These are phyloP conservation scores for Brassica carinata DNA, from an alignment of 345 rosid species.

Conservation along the genomic window DNA sequence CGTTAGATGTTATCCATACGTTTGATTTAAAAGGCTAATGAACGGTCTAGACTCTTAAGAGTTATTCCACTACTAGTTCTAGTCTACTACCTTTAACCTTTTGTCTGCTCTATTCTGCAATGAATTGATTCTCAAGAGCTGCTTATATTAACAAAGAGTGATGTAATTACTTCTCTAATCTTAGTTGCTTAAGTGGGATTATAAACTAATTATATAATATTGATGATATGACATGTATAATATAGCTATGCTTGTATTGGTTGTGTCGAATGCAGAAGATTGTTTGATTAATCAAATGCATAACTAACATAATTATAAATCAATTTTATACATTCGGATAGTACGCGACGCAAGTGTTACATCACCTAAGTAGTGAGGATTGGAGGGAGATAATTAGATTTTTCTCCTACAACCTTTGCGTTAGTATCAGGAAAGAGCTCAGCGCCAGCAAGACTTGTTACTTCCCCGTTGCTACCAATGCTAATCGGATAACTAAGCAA, in stretches of 20 bases:
- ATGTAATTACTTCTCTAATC: too few relatives aligned
- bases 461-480: constrained; percentile 44
- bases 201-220: background rate
- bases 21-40: background rate
- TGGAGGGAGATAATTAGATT: background rate
- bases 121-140: background rate
- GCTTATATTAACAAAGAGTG: too few relatives aligned
- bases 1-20: constrained; percentile 3
- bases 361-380: background rate
- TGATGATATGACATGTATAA: background rate
- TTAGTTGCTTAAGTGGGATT: background rate
- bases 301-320: background rate
- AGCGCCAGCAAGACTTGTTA: constrained; percentile 45
- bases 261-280: background rate
- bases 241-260: background rate
- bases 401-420: constrained; percentile 53
- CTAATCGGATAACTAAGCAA: constrained; percentile 69
- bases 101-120: too few relatives aligned
- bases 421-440: constrained; percentile 68
- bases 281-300: background rate
- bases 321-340: background rate
- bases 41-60: background rate
- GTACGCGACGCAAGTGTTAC: constrained; percentile 22
- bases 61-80: background rate
- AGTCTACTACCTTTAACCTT: background rate